Conservation (phyloP, 2,329 filamentous ascomycete genomes). For the Aspergillus ochraceus region DNA sequence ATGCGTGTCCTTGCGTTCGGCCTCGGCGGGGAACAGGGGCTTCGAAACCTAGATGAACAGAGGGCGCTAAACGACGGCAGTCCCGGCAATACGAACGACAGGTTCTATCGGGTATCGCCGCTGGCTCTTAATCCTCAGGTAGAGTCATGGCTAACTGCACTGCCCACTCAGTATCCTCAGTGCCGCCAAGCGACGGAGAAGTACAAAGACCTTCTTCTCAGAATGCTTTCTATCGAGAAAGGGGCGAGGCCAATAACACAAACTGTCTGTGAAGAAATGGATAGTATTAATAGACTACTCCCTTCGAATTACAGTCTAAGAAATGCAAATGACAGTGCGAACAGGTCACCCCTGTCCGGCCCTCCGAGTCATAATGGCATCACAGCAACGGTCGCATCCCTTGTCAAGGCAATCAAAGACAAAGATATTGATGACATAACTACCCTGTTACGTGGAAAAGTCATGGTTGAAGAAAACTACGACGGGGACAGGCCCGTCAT, state of each 20-base stretch:
- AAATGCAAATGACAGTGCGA: neutral
- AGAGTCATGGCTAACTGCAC: conserved; percentile 6
- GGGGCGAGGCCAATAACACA: neutral
- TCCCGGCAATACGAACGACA: conserved; percentile 1
- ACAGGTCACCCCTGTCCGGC: neutral
- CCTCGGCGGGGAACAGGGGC: conserved; percentile 4
- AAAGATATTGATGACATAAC: neutral
- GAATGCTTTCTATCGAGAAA: conserved; percentile 5
- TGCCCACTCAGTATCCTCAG: neutral
- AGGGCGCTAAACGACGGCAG: conserved; percentile 3
- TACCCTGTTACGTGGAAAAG: neutral
- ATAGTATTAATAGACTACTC: neutral
- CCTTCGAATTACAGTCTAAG: too few relatives aligned
- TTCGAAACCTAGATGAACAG: conserved; percentile 5
- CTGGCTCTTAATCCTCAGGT: conserved; percentile 15
- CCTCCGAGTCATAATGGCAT: neutral
- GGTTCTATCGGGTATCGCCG: conserved; percentile 11
- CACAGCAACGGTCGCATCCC: neutral
- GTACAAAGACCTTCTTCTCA: neutral
- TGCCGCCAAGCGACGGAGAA: neutral
- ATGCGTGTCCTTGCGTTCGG: conserved; percentile 16
- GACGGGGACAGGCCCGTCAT: conserved; percentile 4
- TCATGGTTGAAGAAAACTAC: conserved; percentile 1
- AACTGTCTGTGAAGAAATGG: neutral
- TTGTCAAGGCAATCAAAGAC: conserved; percentile 1